These are phyloP conservation scores for Xylariaceae sp. DNA, from an alignment of 2,329 filamentous ascomycete genomes.

Conservation along the genomic window DNA sequence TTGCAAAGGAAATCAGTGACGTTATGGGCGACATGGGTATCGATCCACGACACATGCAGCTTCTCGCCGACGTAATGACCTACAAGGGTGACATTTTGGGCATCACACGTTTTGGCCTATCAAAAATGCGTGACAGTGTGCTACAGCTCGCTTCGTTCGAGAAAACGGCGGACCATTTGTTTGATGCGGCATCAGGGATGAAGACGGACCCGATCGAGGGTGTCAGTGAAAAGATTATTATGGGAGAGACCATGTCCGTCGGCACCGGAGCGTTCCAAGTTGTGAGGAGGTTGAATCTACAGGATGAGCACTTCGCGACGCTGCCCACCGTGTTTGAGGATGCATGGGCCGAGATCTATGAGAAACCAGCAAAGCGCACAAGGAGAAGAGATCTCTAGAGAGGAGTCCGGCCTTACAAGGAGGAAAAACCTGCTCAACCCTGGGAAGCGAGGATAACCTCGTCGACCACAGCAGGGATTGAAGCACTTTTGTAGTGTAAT, in stretches of 20 bases:
- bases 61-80: conserved; percentile 97
- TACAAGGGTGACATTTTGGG: conserved; percentile 96
- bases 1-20: conserved; percentile 78
- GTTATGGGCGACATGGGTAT: conserved; percentile 96
- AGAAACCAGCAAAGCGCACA: conserved; percentile 13
- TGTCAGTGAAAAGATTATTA: conserved; percentile 95
- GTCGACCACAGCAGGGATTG: not conserved
- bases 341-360: conserved; percentile 46
- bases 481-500: not conserved
- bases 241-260: conserved; percentile 89
- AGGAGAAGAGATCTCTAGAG: conserved; percentile 16
- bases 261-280: conserved; percentile 93
- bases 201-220: conserved; percentile 91
- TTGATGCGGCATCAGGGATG: conserved; percentile 87
- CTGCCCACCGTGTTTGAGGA: conserved; percentile 70
- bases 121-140: conserved; percentile 94
- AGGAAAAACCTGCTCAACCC: not conserved
- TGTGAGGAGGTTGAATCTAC: conserved; percentile 69
- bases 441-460: not conserved
- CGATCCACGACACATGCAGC: conserved; percentile 95
- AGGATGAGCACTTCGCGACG: conserved; percentile 51
- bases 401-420: not conserved
- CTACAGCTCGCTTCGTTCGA: conserved; percentile 94
- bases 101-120: conserved; percentile 92
- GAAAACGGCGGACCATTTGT: conserved; percentile 96